Evolutionary conservation across 2,329 filamentous ascomycete genomes (phyloP), one percentile per base, ranked within the genome.

Genomic region (Saccharata proteae): DNA sequence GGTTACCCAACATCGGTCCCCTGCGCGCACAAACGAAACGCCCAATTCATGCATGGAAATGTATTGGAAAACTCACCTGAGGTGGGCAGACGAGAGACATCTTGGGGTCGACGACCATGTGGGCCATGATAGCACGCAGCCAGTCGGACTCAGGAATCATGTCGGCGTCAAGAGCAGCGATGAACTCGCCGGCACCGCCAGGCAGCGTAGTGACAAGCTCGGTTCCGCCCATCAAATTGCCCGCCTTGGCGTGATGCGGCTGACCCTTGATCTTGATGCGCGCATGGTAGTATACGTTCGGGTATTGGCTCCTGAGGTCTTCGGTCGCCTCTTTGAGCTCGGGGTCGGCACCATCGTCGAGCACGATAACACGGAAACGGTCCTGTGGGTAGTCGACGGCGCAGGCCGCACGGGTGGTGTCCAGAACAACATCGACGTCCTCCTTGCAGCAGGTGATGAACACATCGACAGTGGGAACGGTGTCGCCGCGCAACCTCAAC

Each of bases 101-200:
- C 47, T 67, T 69, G 24, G 62, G 56, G 43, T 76, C 68, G 36
- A 37, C 26, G 7, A 76, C 43, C 33, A 76, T 48, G 44, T 77
- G 73, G 33, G 73, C 68, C n/a, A 76, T 49, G 11, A 71, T 46
- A 16, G 68, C 65, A 22, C 71, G 66, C 11, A 77, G 37, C 70
- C 71, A 77, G 27, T 68, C 55, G 30, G 57, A 59, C 47, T 76
- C 69, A 5, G 71, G 69, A 48, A 78, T 77, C 74, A 79, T 78
- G 45, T 79, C 74, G 13, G 73, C 74, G 45, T 79, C 74, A 19
- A 79, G 55, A 22, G 69, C 68, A n/a, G 71, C 73, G 46, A 77
- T 68, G 47, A 62, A 76, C 42, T 69, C 59, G 23, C 61, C 26
- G 13, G 14, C 15, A 7, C 26, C 26, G 14, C 67, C 69, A 1